Evolutionary conservation across 768 basidiomycete species (phyloP), one percentile per base, ranked within the genome.

Genomic region (Trametes meyenii): DNA sequence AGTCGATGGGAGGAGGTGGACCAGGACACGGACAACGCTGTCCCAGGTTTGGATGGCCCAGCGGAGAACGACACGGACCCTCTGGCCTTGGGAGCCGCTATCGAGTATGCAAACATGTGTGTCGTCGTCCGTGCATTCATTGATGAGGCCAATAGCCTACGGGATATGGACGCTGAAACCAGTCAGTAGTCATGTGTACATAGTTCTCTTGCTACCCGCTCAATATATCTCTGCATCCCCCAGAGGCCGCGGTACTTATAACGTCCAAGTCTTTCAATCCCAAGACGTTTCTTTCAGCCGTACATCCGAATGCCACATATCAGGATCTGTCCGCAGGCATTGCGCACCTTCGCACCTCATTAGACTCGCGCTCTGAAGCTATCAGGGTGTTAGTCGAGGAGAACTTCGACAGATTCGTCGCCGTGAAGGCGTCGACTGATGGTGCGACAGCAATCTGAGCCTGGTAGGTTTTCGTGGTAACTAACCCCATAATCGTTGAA

Each of bases 351-450:
- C 84, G 85, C 64, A 76, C 84, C 8, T 89, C 92, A 13, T 88
- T 98, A 60, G 96, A 98, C 69, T 83, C 89, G 1, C 86, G 96
- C 45, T 96, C 94, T 1, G 92, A 96, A 66, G 97, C 96, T n/a
- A 88, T 98, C 58, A 82, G 95, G 42, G 85, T 96, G 21, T 81
- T 99, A 35, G 97, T 99, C 11, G 96, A 98, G 72, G 94, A 98
- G 68, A 97, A 98, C 74, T 98, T 98, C 74, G 96, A 98, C 76
- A 83, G 94, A 13, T 99, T 98, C 69, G 96, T 98, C 17, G 92
- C 93, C 2, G 96, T 99, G 58, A 99, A 99, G 70, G 92, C 93
- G 10, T 92, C 91, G 10, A 96, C 92, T n/a, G 96, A 96, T 75
- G 90, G 96, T 95, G 73, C 55, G 78, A 58, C 26, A 42, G 16